Evolutionary conservation across 306 rosid genomes (phyloP), one percentile per base, ranked within the genome.

Genomic region (Cucumis melo): DNA sequence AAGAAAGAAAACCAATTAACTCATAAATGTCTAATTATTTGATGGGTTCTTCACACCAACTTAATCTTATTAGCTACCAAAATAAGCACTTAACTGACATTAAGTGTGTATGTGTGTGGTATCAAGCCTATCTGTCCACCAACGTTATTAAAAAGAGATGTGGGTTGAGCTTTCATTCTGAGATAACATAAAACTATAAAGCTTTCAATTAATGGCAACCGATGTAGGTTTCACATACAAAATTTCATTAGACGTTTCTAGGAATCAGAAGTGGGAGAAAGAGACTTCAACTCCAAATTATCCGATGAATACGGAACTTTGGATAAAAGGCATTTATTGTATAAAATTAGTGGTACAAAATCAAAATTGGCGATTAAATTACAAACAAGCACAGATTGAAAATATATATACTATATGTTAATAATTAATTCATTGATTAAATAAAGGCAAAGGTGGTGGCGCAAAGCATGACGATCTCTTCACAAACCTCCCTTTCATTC

Each of bases 401-500:
- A 9, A 36, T 65, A 65, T 15, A 36, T 36, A 64, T 36, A 38
- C 8, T 38, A 36, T 36, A 34, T 34, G 19, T 66, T 10, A 66
- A 39, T n/a, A 70, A 14, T 0, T n/a, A 70, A 14, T 3, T 73
- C 5, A 73, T 53, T 29, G 59, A 54, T 38, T 34, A 44, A 44
- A 63, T 46, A 34, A 41, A 21, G 20, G 44, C 64, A 23, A 27
- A 20, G 53, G 53, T 20, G 51, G 55, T 1, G 71, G 51, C 50
- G 23, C 48, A 29, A 56, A 73, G 77, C 77, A 51, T 27, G 92
- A 84, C 20, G 91, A 59, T 78, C 92, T 85, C 88, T 93, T 93
- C 10, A 93, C 98, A 78, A 93, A 93, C 79, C 98, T 91, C 19
- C 98, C 98, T 82, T 93, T 93, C 96, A 93, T 93, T 81, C 98